phyloP scores from a whole-genome alignment of 768 basidiomycete species.

The Porpolomopsis calyptriformis region DNA sequence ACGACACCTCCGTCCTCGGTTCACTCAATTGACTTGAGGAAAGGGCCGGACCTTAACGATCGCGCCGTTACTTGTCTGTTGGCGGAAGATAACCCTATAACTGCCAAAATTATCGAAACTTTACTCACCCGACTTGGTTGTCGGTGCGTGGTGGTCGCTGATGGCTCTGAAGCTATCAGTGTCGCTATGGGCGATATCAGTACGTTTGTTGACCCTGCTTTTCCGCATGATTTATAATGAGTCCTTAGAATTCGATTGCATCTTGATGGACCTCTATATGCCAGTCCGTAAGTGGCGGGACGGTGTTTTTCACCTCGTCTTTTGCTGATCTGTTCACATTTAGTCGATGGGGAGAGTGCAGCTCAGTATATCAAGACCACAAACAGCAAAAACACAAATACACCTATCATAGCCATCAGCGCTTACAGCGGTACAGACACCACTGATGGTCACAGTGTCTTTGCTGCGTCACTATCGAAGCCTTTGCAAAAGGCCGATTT shows the following conservation, averaged over 20 bases:
- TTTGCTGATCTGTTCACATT: constrained; percentile 1
- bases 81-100: constrained; percentile 97
- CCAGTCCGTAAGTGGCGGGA: constrained; percentile 83
- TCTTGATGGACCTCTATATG: constrained; percentile 94
- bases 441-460: constrained; percentile 54
- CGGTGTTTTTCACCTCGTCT: too few species aligned
- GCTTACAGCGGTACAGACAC: constrained; percentile 71
- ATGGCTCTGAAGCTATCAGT: constrained; percentile 94
- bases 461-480: constrained; percentile 76
- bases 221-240: constrained; percentile 5
- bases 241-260: constrained; percentile 80
- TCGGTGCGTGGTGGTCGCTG: constrained; percentile 88
- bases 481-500: constrained; percentile 85
- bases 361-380: constrained; percentile 96
- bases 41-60: constrained; percentile 69
- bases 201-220: constrained; percentile 32
- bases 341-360: constrained; percentile 92
- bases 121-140: constrained; percentile 89
- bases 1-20: constrained; percentile 76
- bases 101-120: constrained; percentile 94
- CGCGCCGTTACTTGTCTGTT: constrained; percentile 88
- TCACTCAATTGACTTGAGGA: constrained; percentile 72
- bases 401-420: constrained; percentile 87
- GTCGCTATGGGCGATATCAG: constrained; percentile 97
- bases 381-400: constrained; percentile 86